Percentiles rank a stretch among this genome's conserved stretches.
Conservation (phyloP, 495 filamentous ascomycete species). For the Aspergillus bridgeri region DNA sequence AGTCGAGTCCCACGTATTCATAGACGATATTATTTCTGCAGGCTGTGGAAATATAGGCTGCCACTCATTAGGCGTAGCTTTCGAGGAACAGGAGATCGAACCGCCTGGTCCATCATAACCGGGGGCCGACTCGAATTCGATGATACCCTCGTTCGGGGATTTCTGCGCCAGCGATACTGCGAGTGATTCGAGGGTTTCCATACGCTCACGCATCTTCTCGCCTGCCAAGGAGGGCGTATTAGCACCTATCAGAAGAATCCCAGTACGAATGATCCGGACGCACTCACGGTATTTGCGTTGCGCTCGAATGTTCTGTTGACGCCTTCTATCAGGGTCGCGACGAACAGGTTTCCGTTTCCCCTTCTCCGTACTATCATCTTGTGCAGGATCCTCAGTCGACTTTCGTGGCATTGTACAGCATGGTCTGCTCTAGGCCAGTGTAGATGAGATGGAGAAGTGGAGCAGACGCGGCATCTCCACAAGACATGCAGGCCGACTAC, state of each 20-base stretch:
- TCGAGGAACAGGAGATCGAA: constrained; percentile 7
- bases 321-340: constrained; percentile 26
- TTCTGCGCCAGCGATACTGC: constrained; percentile 10
- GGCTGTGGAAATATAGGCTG: not conserved
- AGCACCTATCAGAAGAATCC: not conserved
- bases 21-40: constrained; percentile 7
- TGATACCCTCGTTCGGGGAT: not conserved
- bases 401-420: constrained; percentile 11
- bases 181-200: constrained; percentile 20
- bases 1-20: constrained; percentile 9
- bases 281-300: constrained; percentile 30
- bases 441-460: not conserved
- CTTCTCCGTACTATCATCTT: constrained; percentile 9
- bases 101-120: constrained; percentile 4
- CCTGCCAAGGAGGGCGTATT: constrained; percentile 10
- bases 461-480: too few relatives aligned
- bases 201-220: constrained; percentile 22
- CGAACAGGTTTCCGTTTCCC: constrained; percentile 28
- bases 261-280: not conserved
- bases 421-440: too few relatives aligned
- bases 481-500: too few relatives aligned
- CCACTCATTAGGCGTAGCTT: not conserved
- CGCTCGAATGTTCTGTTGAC: constrained; percentile 30
- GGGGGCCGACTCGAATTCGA: not conserved
- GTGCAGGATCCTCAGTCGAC: not conserved